A percentile compares a stretch with the other conserved stretches of the same genome.
Conservation (phyloP, 306 rosid species). For the Begonia fuchsioides region DNA sequence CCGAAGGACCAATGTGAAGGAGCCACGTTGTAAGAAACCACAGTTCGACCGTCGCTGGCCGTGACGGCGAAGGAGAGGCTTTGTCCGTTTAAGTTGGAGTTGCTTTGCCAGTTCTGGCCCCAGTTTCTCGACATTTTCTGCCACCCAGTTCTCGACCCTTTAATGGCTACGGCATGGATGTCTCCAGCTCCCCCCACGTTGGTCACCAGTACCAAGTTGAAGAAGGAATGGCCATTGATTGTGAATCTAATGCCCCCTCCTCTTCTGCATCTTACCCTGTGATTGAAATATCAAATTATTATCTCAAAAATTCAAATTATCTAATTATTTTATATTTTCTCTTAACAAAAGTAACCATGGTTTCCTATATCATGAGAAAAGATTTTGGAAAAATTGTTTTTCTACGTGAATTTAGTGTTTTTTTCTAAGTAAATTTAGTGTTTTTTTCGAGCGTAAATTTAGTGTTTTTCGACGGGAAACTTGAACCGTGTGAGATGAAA, state of each 20-base stretch:
- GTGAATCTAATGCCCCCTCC: slow-evolving; percentile 50
- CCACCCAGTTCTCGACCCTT: slow-evolving; percentile 47
- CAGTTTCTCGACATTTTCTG: slow-evolving; percentile 50
- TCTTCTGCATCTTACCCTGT: slow-evolving; percentile 42
- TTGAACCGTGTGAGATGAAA: not conserved
- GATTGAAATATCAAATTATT: no score
- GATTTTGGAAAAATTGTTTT: no score
- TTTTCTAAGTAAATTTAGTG: no score
- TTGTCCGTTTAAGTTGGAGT: slow-evolving; percentile 36
- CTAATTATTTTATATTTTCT: no score
- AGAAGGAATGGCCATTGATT: slow-evolving; percentile 51
- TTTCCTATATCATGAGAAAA: no score
- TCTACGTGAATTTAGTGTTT: no score
- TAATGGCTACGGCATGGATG: slow-evolving; percentile 36
- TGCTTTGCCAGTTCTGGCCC: slow-evolving; percentile 64
- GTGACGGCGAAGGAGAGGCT: slow-evolving; percentile 45
- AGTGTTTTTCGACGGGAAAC: no score
- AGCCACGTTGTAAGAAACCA: slow-evolving; percentile 40
- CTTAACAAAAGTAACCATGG: no score
- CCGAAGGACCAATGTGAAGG: slow-evolving; percentile 45
- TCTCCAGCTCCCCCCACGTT: slow-evolving; percentile 66
- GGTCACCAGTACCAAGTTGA: slow-evolving; percentile 43
- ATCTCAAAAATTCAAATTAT: no score
- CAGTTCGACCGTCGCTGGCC: slow-evolving; percentile 25
- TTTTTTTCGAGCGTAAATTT: no score